These are phyloP conservation scores for Moricandia moricandioides DNA, from an alignment of 345 rosid species.

Conservation along the genomic window DNA sequence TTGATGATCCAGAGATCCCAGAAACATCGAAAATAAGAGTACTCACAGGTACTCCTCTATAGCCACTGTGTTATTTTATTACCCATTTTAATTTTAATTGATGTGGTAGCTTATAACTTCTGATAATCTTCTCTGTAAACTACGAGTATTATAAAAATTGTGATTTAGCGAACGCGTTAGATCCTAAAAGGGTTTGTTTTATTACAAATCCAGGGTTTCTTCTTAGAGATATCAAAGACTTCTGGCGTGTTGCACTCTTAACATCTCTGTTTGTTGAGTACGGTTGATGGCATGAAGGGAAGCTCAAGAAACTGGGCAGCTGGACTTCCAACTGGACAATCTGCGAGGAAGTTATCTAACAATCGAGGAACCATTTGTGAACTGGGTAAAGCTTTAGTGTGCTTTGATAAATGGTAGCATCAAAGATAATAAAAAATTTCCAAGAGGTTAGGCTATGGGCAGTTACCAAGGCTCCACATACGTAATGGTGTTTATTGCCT, in stretches of 20 bases:
- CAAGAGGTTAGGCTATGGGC: background rate
- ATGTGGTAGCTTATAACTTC: background rate
- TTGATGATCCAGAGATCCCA: conserved; percentile 37
- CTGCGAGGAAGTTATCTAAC: conserved; percentile 45
- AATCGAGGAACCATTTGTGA: conserved; percentile 46
- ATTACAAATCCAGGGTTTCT: conserved; percentile 52
- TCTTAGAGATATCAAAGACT: conserved; percentile 66
- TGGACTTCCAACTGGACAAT: conserved; percentile 49
- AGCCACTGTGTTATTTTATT: background rate
- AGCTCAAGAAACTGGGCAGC: conserved; percentile 36
- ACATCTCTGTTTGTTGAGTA: conserved; percentile 50
- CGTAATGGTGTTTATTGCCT: conserved; percentile 4
- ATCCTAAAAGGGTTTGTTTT: conserved; percentile 7
- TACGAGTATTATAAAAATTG: conserved; percentile 46
- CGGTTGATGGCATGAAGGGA: conserved; percentile 38
- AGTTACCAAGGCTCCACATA: background rate
- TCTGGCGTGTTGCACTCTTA: conserved; percentile 72
- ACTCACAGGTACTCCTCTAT: conserved; percentile 56
- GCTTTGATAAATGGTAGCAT: background rate
- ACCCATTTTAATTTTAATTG: background rate
- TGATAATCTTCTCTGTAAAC: background rate
- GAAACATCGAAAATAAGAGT: conserved; percentile 58
- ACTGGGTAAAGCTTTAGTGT: conserved; percentile 19
- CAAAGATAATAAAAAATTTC: background rate
- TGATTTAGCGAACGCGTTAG: conserved; percentile 33